phyloP scores from a whole-genome alignment of 1,284 basidiomycete genomes.

The Exobasidium rhododendri region DNA sequence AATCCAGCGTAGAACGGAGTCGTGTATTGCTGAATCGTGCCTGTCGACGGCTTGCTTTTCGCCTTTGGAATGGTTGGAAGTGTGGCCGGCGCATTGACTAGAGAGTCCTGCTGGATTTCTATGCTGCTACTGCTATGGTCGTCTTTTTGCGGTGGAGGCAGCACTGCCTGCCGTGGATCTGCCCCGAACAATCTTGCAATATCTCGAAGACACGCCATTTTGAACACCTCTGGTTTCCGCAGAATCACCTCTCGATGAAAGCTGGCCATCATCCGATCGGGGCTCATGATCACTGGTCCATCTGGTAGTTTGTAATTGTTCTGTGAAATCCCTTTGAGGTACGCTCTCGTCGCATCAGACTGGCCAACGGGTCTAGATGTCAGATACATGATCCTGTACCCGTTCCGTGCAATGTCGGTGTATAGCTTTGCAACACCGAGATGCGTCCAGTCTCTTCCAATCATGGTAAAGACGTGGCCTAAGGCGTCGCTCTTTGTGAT shows the following conservation, averaged over 20 bases:
- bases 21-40: not conserved
- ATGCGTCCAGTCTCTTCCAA: conserved; percentile 99
- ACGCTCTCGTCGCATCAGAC: conserved; percentile 93
- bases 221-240: conserved; percentile 97
- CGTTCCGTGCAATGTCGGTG: conserved; percentile 89
- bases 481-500: conserved; percentile 93
- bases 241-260: conserved; percentile 68
- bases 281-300: conserved; percentile 98
- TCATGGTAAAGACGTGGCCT: conserved; percentile 96
- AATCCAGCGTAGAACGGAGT: conserved; percentile 93
- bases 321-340: conserved; percentile 90
- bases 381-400: conserved; percentile 97
- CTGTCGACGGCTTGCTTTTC: not conserved
- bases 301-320: conserved; percentile 93
- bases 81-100: not conserved
- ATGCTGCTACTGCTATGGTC: conserved; percentile 18
- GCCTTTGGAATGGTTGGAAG: not conserved
- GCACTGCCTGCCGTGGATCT: conserved; percentile 23
- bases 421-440: conserved; percentile 96
- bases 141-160: conserved; percentile 12
- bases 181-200: conserved; percentile 88
- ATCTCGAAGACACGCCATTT: conserved; percentile 97
- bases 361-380: conserved; percentile 97
- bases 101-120: conserved; percentile 16
- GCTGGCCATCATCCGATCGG: conserved; percentile 89